These are phyloP conservation scores for Apiosordaria backusii DNA, from an alignment of 495 filamentous ascomycete species.

Conservation along the genomic window DNA sequence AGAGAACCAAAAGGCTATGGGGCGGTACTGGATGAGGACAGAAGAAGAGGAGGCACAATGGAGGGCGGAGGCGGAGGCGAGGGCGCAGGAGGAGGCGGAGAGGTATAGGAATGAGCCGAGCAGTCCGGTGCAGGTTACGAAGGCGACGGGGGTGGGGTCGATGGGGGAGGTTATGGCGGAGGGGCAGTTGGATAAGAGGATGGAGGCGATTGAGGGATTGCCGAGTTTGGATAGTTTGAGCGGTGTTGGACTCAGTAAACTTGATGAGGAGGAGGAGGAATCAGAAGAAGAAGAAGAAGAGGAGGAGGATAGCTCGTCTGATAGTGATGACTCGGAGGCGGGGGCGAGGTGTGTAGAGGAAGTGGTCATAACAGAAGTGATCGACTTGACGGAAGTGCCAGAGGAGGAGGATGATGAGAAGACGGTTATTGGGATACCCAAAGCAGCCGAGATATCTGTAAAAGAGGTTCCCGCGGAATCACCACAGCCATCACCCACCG, in stretches of 20 bases:
- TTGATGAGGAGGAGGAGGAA: too few relatives aligned
- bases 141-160: background rate
- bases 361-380: background rate
- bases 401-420: background rate
- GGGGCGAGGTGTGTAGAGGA: constrained; percentile 7
- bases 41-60: constrained; percentile 34
- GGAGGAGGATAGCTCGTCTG: constrained; percentile 15
- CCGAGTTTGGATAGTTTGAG: constrained; percentile 10
- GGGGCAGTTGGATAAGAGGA: background rate
- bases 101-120: constrained; percentile 31
- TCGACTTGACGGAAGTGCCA: background rate
- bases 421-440: background rate
- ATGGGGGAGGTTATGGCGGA: background rate
- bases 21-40: constrained; percentile 33
- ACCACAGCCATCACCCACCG: background rate
- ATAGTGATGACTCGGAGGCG: constrained; percentile 13
- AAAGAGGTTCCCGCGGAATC: background rate
- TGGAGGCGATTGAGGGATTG: constrained; percentile 15
- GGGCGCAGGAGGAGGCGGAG: constrained; percentile 31
- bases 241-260: too few relatives aligned
- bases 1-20: constrained; percentile 36
- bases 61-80: constrained; percentile 27
- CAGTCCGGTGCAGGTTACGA: constrained; percentile 1
- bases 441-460: background rate
- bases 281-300: constrained; percentile 13